A percentile compares a stretch with the other conserved stretches of the same genome.
Conservation (phyloP, 2,329 filamentous ascomycete species). For the Pseudogymnoascus destructans region DNA sequence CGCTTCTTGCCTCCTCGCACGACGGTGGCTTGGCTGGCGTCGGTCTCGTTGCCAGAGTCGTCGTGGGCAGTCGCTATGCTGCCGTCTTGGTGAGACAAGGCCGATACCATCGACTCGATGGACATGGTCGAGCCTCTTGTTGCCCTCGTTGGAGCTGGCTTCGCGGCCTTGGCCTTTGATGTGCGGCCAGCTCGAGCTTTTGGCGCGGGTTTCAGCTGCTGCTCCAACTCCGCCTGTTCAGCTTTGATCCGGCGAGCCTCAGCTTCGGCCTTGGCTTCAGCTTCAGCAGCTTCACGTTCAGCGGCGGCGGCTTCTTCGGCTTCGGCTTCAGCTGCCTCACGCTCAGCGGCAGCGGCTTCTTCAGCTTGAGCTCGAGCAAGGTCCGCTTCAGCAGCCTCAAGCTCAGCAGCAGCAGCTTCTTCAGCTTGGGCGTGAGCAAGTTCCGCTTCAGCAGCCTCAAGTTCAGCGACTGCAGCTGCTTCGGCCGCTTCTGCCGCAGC, state of each 20-base stretch:
- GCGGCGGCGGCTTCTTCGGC: neutral
- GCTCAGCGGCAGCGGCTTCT: neutral
- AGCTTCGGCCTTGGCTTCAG: neutral
- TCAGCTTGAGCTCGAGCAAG: neutral
- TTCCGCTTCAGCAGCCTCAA: neutral
- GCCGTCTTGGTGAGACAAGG: conserved; percentile 19
- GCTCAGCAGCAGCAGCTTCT: conserved; percentile 7
- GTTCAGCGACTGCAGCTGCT: conserved; percentile 10
- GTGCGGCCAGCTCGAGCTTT: neutral
- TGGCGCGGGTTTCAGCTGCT: neutral
- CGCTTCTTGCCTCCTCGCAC: conserved; percentile 17
- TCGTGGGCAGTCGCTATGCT: conserved; percentile 10
- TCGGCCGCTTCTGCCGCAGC: neutral
- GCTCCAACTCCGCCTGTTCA: neutral
- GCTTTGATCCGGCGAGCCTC: neutral
- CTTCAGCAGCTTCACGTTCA: neutral
- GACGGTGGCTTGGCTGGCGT: conserved; percentile 23
- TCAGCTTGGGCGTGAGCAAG: neutral
- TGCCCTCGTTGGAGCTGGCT: conserved; percentile 10
- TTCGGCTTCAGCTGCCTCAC: neutral
- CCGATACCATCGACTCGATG: conserved; percentile 12
- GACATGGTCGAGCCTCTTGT: conserved; percentile 18
- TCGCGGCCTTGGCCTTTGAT: neutral
- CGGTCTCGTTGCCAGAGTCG: conserved; percentile 25
- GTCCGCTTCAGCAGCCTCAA: conserved; percentile 1